Evolutionary conservation across 164 flowering plant genomes (phyloP).

Genomic region (Chimonanthus salicifolius): DNA sequence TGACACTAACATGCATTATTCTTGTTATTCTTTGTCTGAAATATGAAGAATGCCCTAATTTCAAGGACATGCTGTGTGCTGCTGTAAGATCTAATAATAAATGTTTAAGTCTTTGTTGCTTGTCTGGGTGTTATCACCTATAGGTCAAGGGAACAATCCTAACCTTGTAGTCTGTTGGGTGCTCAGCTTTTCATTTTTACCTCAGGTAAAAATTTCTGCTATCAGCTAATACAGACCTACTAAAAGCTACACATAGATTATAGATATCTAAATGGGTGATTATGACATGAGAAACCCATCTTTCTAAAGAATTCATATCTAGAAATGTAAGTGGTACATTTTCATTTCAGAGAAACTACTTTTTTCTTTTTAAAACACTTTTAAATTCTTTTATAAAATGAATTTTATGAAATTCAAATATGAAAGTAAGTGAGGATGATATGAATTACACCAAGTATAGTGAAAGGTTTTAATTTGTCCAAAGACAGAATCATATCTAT

Average conservation of each 20-base stretch:
- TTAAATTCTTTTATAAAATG: neutral
- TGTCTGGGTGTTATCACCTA: neutral
- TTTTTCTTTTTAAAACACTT: neutral
- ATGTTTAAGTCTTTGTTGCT: neutral
- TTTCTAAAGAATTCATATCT: neutral
- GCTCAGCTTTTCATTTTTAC: neutral
- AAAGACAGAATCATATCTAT: neutral
- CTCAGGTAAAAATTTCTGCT: neutral
- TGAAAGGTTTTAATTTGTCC: neutral
- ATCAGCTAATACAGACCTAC: neutral
- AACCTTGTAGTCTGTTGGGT: neutral
- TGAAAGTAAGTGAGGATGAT: no score
- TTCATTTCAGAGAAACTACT: neutral
- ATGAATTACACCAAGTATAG: neutral
- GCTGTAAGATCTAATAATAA: neutral
- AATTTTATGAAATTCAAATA: neutral
- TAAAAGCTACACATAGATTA: neutral
- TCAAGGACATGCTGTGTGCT: neutral
- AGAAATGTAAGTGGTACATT: neutral
- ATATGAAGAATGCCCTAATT: neutral
- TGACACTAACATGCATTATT: neutral
- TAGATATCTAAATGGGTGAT: neutral
- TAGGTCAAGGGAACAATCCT: slow-evolving; percentile 5
- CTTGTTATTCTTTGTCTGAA: neutral
- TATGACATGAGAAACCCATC: neutral